A percentile compares a stretch with the other conserved stretches of the same genome.
Conservation (phyloP, 2,329 filamentous ascomycete species). For the Calonectria henricotiae region DNA sequence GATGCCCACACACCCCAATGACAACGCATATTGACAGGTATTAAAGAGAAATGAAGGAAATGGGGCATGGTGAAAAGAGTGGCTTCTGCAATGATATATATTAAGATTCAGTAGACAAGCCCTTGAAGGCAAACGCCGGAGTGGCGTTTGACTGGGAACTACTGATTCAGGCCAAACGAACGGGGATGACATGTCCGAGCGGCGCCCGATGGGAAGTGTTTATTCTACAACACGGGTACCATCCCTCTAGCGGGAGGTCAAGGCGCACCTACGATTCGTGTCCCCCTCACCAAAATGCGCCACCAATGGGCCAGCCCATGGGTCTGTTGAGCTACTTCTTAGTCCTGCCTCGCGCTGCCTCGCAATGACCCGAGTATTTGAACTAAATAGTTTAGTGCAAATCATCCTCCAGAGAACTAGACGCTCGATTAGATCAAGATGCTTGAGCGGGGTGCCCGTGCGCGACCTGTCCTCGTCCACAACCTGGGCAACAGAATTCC, state of each 20-base stretch:
- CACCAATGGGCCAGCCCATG: background rate
- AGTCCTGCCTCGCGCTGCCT: background rate
- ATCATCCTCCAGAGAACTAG: background rate
- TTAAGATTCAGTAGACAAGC: background rate
- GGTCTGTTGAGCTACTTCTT: no score
- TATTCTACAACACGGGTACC: no score
- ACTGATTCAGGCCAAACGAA: background rate
- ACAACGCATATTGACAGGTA: background rate
- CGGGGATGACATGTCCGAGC: background rate
- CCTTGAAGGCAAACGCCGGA: no score
- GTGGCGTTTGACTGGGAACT: slow-evolving; percentile 9
- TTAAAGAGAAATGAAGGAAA: background rate
- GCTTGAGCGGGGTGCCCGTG: slow-evolving; percentile 17
- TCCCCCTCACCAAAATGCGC: background rate
- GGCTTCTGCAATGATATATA: background rate
- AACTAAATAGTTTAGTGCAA: background rate
- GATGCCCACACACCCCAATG: background rate
- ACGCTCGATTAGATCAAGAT: background rate
- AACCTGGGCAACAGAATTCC: background rate
- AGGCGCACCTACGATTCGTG: background rate
- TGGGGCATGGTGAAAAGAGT: no score
- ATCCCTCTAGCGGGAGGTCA: background rate
- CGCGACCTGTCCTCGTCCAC: background rate
- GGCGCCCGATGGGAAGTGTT: background rate
- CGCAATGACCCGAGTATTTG: background rate